These are phyloP conservation scores for Hirsutella minnesotensis DNA, from an alignment of 2,329 filamentous ascomycete genomes.

Conservation along the genomic window DNA sequence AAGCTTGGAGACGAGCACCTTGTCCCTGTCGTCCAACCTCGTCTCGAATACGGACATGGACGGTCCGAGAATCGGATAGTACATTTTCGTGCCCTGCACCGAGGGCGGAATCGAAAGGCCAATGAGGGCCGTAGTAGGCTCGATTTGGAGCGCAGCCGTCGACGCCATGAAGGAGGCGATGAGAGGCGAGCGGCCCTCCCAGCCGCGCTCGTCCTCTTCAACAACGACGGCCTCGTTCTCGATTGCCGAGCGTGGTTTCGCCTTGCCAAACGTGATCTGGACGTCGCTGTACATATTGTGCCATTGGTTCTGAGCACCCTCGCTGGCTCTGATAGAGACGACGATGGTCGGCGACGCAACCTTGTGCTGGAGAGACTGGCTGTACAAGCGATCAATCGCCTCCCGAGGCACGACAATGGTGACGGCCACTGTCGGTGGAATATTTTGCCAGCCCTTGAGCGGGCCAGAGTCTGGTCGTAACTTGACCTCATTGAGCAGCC, in stretches of 20 bases:
- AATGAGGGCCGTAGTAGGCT: slow-evolving; percentile 17
- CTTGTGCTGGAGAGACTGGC: slow-evolving; percentile 6
- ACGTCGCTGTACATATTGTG: slow-evolving; percentile 25
- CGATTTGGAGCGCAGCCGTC: slow-evolving; percentile 19
- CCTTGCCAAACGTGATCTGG: slow-evolving; percentile 28
- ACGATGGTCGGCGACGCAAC: slow-evolving; percentile 16
- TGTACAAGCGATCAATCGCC: slow-evolving; percentile 15
- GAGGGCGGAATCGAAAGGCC: slow-evolving; percentile 19
- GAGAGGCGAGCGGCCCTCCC: slow-evolving; percentile 24
- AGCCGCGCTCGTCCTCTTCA: slow-evolving; percentile 21
- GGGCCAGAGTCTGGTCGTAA: slow-evolving; percentile 10
- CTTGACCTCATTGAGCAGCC: slow-evolving; percentile 13
- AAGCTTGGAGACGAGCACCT: slow-evolving; percentile 24
- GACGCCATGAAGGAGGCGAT: slow-evolving; percentile 29
- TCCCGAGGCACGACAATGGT: slow-evolving; percentile 22
- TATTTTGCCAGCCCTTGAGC: slow-evolving; percentile 24
- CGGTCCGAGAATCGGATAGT: slow-evolving; percentile 12
- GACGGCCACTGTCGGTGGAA: slow-evolving; percentile 24
- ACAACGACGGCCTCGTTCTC: slow-evolving; percentile 21
- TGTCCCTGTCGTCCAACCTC: slow-evolving; percentile 12
- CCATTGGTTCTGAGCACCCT: slow-evolving; percentile 14
- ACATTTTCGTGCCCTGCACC: slow-evolving; percentile 11
- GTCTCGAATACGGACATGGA: slow-evolving; percentile 20
- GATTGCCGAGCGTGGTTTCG: slow-evolving; percentile 13
- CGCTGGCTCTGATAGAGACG: slow-evolving; percentile 15